Base-by-base conservation (phyloP, 352 stramenopile genomes). In the Halophytophthora polymorphica region DNA sequence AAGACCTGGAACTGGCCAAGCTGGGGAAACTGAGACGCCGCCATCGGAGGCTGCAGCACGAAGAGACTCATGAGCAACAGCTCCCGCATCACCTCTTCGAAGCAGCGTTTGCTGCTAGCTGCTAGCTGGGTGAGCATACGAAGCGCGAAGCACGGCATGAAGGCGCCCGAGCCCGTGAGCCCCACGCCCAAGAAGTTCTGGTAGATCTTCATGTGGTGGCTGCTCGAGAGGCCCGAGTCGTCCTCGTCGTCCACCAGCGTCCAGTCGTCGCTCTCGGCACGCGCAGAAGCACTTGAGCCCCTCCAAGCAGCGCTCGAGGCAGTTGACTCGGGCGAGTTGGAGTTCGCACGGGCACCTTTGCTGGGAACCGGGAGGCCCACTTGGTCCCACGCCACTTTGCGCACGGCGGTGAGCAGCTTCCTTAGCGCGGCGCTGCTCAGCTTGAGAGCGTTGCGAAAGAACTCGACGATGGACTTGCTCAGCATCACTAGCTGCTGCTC, bases 401-500 rank as follows among this genome's bases (percentile, higher is more conserved):
- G 70, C 8, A 94, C 69, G 5, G 84, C 84, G 11, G 61, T 58
- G 13, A 90, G 66, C 12, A 94, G 58, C 40, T 75, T 74, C 7
- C 69, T 61, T 18, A 92, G 51, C 2, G 83, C 81, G 8, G 19
- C 48, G 50, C 69, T 83, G 46, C 79, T 88, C 2, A 94, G 49
- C 41, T 88, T 86, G 1, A 86, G 59, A 3, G 77, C 81, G 53
- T 90, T 76, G 13, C 70, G 71, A 40, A 94, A 90, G 29, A 93
- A 88, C 64, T 92, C 84, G 14, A 86, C 59, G n/a, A 94, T 86
- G n/a, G 84, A 92, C 40, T 77, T 86, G 29, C 75, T 77, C 7
- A 94, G 61, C 84, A 94, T 94, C 35, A 86, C 64, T 10, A 94
- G 62, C 48, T 94, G 84, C 57, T 94, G 84, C 44, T 94, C 84